Base-by-base conservation (phyloP, 768 basidiomycete species). In the Psilocybe cyanescens region DNA sequence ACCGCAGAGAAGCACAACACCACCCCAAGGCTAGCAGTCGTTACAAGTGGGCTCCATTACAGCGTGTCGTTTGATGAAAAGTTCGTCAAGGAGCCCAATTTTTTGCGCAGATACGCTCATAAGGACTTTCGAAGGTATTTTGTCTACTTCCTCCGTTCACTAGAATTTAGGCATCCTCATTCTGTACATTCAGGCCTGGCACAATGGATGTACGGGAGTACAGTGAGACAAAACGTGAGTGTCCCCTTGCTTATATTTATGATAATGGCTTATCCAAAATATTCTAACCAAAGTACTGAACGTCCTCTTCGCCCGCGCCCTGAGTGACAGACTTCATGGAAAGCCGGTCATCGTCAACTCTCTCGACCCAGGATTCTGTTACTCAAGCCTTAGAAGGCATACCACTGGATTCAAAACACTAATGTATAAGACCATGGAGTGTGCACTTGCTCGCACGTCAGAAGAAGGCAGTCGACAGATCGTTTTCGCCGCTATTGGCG, bases 351-450 rank as follows among this genome's bases (percentile, higher is more conserved):
- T 78, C 24, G 71, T 78, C 39, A 73, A 74, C 54, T 50, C 71
- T 30, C 75, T 80, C 14, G 76, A 77, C 50, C 82, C 82, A n/a
- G 81, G 81, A 4, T 79, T 73, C 61, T 81, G 80, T 66, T 52
- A 68, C 46, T 79, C 79, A 8, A 72, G 75, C n/a, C 65, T 82
- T 4, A 67, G 68, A 0, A 64, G 71, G 7, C 59, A 67, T 3
- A 29, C 74, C 1, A 62, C 56, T 3, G 70, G 67, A 2, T 3
- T 72, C 14, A 24, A 45, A 37, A 52, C 65, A 7, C 24, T 64
- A 19, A 8, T 75, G 3, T 56, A 63, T 35, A 56, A 65, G 59
- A 7, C 75, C 9, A 64, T 78, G 65, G 73, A 77, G 46, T 66
- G 57, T 4, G 11, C 72, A 1, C n/a, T 84, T 0, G 79, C 76